These are phyloP conservation scores for Myriosclerotinia scirpicola DNA, from an alignment of 2,329 filamentous ascomycete species.

Conservation along the genomic window DNA sequence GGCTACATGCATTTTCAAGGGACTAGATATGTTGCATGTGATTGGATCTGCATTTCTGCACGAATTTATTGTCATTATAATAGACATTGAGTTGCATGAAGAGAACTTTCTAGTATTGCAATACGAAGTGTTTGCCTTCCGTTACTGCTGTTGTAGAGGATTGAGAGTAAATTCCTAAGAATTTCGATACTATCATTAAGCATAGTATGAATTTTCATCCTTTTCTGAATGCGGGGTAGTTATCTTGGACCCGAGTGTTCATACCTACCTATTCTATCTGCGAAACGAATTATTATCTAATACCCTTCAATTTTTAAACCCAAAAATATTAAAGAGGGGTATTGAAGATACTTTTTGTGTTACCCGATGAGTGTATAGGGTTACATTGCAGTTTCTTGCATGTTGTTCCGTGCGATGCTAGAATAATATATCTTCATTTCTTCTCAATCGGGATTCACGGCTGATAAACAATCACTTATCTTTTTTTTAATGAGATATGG, in stretches of 20 bases:
- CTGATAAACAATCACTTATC: neutral
- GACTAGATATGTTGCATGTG: conserved; percentile 13
- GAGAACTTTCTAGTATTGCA: neutral
- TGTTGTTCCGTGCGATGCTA: neutral
- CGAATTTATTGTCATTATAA: neutral
- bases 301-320: neutral
- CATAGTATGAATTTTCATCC: neutral
- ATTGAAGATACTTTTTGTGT: neutral
- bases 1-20: conserved; percentile 1
- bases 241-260: conserved; percentile 1
- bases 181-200: neutral
- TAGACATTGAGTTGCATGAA: neutral
- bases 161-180: neutral
- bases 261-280: too few species aligned
- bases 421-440: conserved; percentile 12
- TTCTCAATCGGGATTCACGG: neutral
- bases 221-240: neutral
- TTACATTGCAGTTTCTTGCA: neutral
- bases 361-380: neutral
- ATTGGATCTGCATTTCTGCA: conserved; percentile 10
- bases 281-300: neutral
- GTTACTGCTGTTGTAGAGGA: neutral
- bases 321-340: neutral
- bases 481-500: neutral
- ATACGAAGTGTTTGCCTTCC: conserved; percentile 14